Evolutionary conservation across 176 grass and related monocot species (phyloP).

Genomic region (Triticum timopheevii): DNA sequence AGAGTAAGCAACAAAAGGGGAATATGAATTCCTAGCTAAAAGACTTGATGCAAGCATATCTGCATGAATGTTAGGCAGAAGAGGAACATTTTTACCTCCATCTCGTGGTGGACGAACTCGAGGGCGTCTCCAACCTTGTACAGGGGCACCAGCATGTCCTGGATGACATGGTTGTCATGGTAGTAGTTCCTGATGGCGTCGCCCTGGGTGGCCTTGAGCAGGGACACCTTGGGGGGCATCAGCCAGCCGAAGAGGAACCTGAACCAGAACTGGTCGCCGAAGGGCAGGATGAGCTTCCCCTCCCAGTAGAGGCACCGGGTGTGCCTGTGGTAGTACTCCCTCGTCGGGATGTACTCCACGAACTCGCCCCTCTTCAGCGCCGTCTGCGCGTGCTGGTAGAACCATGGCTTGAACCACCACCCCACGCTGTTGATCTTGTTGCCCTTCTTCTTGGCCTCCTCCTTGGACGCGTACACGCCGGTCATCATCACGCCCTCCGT

Average conservation of each 20-base stretch:
- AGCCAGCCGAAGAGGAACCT: conserved; percentile 80
- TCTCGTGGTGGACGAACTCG: conserved; percentile 75
- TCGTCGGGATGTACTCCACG: conserved; percentile 92
- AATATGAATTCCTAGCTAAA: neutral
- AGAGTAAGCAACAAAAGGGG: too few relatives aligned
- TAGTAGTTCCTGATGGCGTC: conserved; percentile 94
- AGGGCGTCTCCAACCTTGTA: conserved; percentile 94
- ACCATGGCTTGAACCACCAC: conserved; percentile 99
- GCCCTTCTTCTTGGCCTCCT: conserved; percentile 95
- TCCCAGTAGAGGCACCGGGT: conserved; percentile 97
- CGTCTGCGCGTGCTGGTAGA: conserved; percentile 88
- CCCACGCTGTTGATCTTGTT: conserved; percentile 82
- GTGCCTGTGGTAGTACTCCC: conserved; percentile 94
- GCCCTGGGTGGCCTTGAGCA: conserved; percentile 96
- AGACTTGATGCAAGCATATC: neutral
- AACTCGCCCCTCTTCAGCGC: conserved; percentile 87
- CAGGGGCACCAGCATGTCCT: conserved; percentile 84
- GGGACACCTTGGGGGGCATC: conserved; percentile 95
- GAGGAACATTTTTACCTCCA: conserved; percentile 60
- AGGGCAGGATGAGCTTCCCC: conserved; percentile 90
- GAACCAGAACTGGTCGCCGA: conserved; percentile 97
- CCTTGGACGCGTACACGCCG: conserved; percentile 83
- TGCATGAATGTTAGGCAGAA: too few relatives aligned
- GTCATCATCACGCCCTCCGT: conserved; percentile 91
- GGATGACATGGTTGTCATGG: conserved; percentile 95